Percentiles rank a stretch among this genome's conserved stretches.
These are phyloP conservation scores for Thuidium tamariscinum DNA, from an alignment of 225 moss, liverwort and hornwort genomes.

Conservation along the genomic window DNA sequence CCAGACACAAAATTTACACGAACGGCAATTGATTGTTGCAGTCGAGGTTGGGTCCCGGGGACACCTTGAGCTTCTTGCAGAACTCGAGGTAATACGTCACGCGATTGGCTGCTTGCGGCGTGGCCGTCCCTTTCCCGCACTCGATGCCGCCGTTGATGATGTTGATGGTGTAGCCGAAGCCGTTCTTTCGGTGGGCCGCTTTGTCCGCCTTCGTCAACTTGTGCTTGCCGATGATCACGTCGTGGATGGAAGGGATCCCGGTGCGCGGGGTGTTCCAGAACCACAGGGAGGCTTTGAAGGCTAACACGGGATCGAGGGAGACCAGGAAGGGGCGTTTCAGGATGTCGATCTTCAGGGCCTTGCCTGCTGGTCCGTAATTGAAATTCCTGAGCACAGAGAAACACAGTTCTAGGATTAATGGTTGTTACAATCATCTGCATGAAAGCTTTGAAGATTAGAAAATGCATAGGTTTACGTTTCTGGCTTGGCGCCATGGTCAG, in stretches of 20 bases:
- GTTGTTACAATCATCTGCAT: background rate
- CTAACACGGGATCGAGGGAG: slow-evolving; percentile 30
- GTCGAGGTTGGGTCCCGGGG: slow-evolving; percentile 38
- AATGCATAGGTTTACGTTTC: background rate
- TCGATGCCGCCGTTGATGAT: slow-evolving; percentile 62
- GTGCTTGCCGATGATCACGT: slow-evolving; percentile 34
- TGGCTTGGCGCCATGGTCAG: too few species aligned
- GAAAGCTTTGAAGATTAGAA: background rate
- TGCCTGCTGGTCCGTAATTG: slow-evolving; percentile 34
- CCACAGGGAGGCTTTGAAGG: slow-evolving; percentile 54
- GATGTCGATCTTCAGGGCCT: slow-evolving; percentile 12
- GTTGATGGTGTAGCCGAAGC: slow-evolving; percentile 49
- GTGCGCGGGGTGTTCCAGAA: slow-evolving; percentile 46
- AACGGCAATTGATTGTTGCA: slow-evolving; percentile 13
- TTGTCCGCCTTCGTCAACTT: slow-evolving; percentile 4
- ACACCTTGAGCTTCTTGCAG: slow-evolving; percentile 11
- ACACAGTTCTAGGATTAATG: background rate
- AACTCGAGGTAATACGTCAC: slow-evolving; percentile 32
- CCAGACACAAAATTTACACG: background rate
- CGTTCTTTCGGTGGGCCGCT: slow-evolving; percentile 11
- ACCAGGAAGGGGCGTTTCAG: slow-evolving; percentile 36
- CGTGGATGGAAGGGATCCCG: slow-evolving; percentile 35
- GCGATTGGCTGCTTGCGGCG: slow-evolving; percentile 25
- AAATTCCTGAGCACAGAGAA: slow-evolving; percentile 30
- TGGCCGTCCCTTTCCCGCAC: slow-evolving; percentile 29